Base-by-base conservation (phyloP, 495 filamentous ascomycete species). In the Diplogelasinospora grovesii region DNA sequence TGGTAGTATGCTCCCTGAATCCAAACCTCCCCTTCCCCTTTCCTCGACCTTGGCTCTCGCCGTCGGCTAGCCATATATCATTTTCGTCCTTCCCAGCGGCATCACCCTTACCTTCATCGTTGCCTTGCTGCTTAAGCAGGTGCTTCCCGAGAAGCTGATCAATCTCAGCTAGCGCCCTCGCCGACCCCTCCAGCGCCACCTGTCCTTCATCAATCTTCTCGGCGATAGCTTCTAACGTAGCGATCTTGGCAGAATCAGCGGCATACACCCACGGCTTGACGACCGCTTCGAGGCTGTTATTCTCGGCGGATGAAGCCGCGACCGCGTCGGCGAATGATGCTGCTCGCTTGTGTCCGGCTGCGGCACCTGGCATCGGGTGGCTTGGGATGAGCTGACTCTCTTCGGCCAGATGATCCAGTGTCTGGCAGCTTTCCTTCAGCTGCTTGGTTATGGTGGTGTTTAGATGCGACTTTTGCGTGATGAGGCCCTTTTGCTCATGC, bases 331-430 rank as follows among this genome's bases (percentile, higher is more conserved):
- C 26, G 8, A 52, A 44, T 5, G 48, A 11, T 24, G 15, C 22
- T 0, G 41, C 50, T n/a, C 43, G 31, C 23, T 50, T 56, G 15
- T 38, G 39, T 11, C 54, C 46, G 10, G 27, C 23, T 1, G 46
- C 36, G 8, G 51, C 36, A 8, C 53, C 53, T 1, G 71, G 65
- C 30, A 77, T 54, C 1, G 81, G 78, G 39, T 83, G 77, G 26
- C 72, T 67, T 0, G 75, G 78, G 1, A 86, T 70, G 4, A 87
- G 66, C 39, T 85, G 80, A 49, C 79, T 84, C 46, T 87, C 83
- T 23, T 85, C 77, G 9, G 69, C 67, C 1, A 86, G 59, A 22
- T 77, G 80, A 34, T 76, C 71, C 8, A 86, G 60, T 0, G 60
- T 54, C 39, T 77, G 73, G 26, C 70, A 65, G 7, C 71, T 70